phyloP scores from a whole-genome alignment of 108 stramenopile species.

The Conticribra guillardii region DNA sequence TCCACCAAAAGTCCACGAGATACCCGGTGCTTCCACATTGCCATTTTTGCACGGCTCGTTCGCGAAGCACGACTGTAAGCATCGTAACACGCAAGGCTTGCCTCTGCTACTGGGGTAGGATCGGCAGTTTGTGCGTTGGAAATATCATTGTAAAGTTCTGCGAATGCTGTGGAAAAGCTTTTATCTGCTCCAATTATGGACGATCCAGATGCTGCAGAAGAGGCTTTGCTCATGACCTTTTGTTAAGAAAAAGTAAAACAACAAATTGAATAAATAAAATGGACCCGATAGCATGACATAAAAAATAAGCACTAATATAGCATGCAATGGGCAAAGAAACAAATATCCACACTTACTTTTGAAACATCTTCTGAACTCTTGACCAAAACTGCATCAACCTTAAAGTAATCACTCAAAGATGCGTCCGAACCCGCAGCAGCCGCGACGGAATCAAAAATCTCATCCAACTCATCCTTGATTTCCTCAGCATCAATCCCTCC shows the following conservation, averaged over 20 bases:
- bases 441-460: slow-evolving; percentile 71
- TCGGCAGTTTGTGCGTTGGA: slow-evolving; percentile 57
- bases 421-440: slow-evolving; percentile 43
- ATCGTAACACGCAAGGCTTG: slow-evolving; percentile 70
- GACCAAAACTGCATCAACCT: slow-evolving; percentile 54
- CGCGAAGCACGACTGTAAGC: slow-evolving; percentile 70
- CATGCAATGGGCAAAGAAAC: background rate
- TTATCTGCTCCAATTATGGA: slow-evolving; percentile 12
- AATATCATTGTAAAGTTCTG: slow-evolving; percentile 59
- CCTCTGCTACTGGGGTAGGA: slow-evolving; percentile 74
- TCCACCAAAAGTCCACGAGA: slow-evolving; percentile 74
- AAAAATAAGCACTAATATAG: background rate
- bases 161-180: slow-evolving; percentile 41
- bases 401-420: slow-evolving; percentile 59
- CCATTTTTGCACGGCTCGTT: slow-evolving; percentile 67
- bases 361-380: slow-evolving; percentile 51
- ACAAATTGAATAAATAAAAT: no score
- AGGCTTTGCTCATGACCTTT: slow-evolving; percentile 55
- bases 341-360: slow-evolving; percentile 37
- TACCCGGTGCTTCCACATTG: slow-evolving; percentile 68
- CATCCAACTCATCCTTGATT: slow-evolving; percentile 46
- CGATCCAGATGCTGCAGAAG: slow-evolving; percentile 28
- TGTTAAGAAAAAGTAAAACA: no score
- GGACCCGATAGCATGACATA: no score
- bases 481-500: slow-evolving; percentile 31